Base-by-base conservation (phyloP, 345 rosid genomes). In the Brassica nigra region DNA sequence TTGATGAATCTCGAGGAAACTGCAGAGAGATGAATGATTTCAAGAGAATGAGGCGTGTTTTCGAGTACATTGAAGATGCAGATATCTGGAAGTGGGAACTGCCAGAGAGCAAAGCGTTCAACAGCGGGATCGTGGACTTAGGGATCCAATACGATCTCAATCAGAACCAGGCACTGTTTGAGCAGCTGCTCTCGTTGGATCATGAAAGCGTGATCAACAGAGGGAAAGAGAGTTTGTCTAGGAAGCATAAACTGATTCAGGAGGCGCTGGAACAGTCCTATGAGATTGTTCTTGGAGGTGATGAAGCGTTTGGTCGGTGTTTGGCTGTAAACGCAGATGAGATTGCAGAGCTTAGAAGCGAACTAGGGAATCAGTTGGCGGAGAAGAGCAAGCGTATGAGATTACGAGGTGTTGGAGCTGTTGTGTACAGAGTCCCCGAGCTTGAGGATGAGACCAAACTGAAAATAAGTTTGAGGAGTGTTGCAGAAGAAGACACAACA, bases 41-140 rank as follows among this genome's bases (percentile, higher is more conserved):
- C 28, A 84, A 84, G 67, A 81, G 84, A 62, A 64, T 84, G 80
- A 81, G 92, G 71, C 84, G 80, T 1, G 75, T 86, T 14, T 91
- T 90, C n/a, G 87, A 90, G 23, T 90, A 91, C 84, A 86, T 91
- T 31, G 91, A 88, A 80, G 92, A 88, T 39, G 94, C 81, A 0
- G 97, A 90, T 85, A 87, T 91, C 37, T 91, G 94, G 97, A 85
- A 84, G 68, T 91, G 97, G 97, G 74, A 74, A n/a, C 71, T 88
- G 34, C 86, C 86, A 2, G 80, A 90, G 71, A 90, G 94, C 77
- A 90, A 89, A 82, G 90, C 89, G 74, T 91, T 91, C 72, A 83
- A 84, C 72, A 89, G 94, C 28, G 97, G 97, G 10, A 86, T 91
- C 77, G 76, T 87, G 62, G 94, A 89, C 80, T 78, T 78, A 36